Evolutionary conservation across 2,329 filamentous ascomycete genomes (phyloP).

Genomic region (Talaromyces funiculosus): DNA sequence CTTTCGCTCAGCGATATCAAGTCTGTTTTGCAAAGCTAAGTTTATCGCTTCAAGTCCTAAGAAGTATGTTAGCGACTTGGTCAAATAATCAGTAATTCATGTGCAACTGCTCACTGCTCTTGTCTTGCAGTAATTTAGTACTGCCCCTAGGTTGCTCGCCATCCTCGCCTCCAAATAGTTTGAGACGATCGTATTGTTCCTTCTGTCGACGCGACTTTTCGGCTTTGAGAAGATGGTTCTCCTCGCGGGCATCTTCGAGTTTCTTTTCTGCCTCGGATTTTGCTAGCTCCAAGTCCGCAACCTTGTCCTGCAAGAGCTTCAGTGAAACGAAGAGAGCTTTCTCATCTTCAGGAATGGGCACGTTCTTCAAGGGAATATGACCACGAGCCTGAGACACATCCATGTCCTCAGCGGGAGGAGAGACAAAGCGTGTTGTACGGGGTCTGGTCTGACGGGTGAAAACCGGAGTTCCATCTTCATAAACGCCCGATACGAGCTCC

Average conservation of each 20-base stretch:
- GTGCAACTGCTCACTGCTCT: constrained; percentile 30
- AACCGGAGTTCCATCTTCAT: constrained; percentile 53
- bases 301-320: constrained; percentile 53
- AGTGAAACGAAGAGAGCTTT: constrained; percentile 59
- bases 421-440: constrained; percentile 50
- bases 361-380: constrained; percentile 47
- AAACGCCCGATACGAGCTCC: constrained; percentile 55
- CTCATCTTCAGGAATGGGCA: constrained; percentile 57
- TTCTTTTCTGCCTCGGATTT: constrained; percentile 47
- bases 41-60: constrained; percentile 49
- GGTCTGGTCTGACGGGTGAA: constrained; percentile 48
- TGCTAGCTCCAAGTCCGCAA: constrained; percentile 51
- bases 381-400: constrained; percentile 28
- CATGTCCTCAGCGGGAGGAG: constrained; percentile 35
- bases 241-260: constrained; percentile 48
- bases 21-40: constrained; percentile 49
- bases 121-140: constrained; percentile 30
- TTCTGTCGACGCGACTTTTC: constrained; percentile 32
- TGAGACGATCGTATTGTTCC: constrained; percentile 32
- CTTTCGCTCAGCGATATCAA: constrained; percentile 53
- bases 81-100: not conserved
- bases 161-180: constrained; percentile 40
- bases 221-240: constrained; percentile 47
- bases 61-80: constrained; percentile 20
- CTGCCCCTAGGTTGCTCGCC: constrained; percentile 30